Conservation (phyloP, 257 asterid species). For the Orobanche coerulescens region DNA sequence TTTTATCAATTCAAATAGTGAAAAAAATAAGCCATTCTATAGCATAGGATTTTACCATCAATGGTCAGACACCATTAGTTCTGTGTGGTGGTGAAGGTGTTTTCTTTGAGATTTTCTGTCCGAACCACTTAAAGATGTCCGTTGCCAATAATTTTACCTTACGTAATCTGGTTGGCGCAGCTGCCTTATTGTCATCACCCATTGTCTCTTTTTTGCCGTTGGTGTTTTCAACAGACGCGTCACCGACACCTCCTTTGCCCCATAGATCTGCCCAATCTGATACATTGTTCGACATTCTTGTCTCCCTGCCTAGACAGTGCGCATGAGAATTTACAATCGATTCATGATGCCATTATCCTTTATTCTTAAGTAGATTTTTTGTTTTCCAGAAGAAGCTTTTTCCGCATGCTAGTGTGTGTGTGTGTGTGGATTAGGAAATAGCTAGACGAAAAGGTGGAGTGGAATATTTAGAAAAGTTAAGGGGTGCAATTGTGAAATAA, state of each 20-base stretch:
- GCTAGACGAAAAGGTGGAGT: too few species aligned
- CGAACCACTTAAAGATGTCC: constrained; percentile 67
- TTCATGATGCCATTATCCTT: too few species aligned
- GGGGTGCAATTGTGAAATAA: too few species aligned
- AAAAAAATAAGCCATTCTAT: background rate
- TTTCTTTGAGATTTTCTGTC: constrained; percentile 65
- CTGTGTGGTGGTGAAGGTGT: constrained; percentile 28
- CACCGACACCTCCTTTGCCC: constrained; percentile 92
- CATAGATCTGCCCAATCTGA: constrained; percentile 98
- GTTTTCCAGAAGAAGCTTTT: background rate
- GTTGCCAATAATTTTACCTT: constrained; percentile 58
- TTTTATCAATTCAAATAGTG: background rate
- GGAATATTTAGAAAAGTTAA: too few species aligned
- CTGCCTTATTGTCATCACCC: constrained; percentile 27
- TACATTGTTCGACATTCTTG: constrained; percentile 51
- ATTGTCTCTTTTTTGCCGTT: constrained; percentile 31
- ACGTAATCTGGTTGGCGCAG: constrained; percentile 39
- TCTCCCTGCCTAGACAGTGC: constrained; percentile 7
- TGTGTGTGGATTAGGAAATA: too few species aligned
- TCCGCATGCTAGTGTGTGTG: background rate
- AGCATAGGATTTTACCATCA: background rate
- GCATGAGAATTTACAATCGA: too few species aligned
- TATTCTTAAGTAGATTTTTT: background rate
- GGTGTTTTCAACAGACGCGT: constrained; percentile 36
- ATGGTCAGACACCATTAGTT: constrained; percentile 1